A percentile compares a stretch with the other conserved stretches of the same genome.
Conservation (phyloP, 345 rosid genomes). For the Eucalyptus lansdowneana region DNA sequence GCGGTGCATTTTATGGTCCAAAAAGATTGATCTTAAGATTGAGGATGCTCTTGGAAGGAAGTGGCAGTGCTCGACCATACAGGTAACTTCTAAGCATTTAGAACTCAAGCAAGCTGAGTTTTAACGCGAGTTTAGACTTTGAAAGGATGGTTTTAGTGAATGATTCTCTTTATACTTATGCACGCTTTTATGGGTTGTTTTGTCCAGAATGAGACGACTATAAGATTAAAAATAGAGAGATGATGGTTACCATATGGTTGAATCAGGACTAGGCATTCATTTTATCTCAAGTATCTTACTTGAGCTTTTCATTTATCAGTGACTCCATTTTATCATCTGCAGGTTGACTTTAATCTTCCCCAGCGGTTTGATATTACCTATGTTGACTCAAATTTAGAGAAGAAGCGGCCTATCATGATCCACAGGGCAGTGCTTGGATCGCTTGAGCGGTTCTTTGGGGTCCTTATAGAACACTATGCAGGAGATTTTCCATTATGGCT, state of each 20-base stretch:
- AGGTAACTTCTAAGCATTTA: slow-evolving; percentile 17
- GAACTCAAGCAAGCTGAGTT: background rate
- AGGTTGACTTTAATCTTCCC: slow-evolving; percentile 95
- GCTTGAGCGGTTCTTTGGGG: slow-evolving; percentile 84
- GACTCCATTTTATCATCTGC: background rate
- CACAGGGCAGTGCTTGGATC: slow-evolving; percentile 97
- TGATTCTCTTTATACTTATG: background rate
- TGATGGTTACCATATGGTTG: background rate
- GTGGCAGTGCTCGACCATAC: slow-evolving; percentile 99
- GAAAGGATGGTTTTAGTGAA: background rate
- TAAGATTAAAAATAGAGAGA: background rate
- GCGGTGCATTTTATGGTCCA: slow-evolving; percentile 99
- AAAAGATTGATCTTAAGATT: slow-evolving; percentile 88
- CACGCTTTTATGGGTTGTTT: background rate
- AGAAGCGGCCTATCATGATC: slow-evolving; percentile 87
- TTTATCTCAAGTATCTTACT: background rate
- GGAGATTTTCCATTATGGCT: slow-evolving; percentile 97
- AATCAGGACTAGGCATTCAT: background rate
- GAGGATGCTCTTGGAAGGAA: slow-evolving; percentile 96
- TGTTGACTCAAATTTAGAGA: slow-evolving; percentile 68
- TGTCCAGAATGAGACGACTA: background rate
- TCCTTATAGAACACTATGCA: slow-evolving; percentile 92
- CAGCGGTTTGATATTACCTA: slow-evolving; percentile 81
- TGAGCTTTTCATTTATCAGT: background rate
- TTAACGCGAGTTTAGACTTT: background rate